Conservation (phyloP, 1,284 basidiomycete species). For the Athelia sp. region DNA sequence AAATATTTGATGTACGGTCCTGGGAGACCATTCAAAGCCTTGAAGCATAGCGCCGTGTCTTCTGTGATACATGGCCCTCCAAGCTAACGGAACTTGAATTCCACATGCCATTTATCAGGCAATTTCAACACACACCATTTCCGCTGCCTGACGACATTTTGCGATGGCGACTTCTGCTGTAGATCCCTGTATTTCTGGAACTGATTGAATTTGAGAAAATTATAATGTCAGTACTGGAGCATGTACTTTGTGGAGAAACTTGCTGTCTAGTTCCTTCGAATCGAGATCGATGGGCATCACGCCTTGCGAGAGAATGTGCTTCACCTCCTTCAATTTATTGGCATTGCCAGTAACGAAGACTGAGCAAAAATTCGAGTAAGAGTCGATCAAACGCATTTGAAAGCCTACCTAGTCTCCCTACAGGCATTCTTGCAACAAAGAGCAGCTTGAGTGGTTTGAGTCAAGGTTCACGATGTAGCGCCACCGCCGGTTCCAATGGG, state of each 20-base stretch:
- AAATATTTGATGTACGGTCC: constrained; percentile 98
- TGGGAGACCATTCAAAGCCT: constrained; percentile 85
- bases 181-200: constrained; percentile 92
- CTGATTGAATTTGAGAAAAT: constrained; percentile 34
- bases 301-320: constrained; percentile 64
- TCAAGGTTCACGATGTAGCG: no score
- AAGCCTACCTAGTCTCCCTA: not conserved
- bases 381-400: no score
- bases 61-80: constrained; percentile 92
- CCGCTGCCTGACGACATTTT: constrained; percentile 84
- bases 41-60: constrained; percentile 92
- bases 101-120: constrained; percentile 2
- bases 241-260: constrained; percentile 19
- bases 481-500: no score
- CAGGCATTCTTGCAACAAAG: not conserved
- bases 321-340: constrained; percentile 91
- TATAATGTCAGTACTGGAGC: not conserved
- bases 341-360: constrained; percentile 94
- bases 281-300: constrained; percentile 56
- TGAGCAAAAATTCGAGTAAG: constrained; percentile 20
- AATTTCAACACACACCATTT: constrained; percentile 46
- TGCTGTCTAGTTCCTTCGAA: constrained; percentile 67
- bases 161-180: constrained; percentile 88
- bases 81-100: constrained; percentile 37
- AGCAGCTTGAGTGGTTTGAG: no score